Evolutionary conservation across 768 basidiomycete genomes (phyloP).

Genomic region (Lactarius tabidus): DNA sequence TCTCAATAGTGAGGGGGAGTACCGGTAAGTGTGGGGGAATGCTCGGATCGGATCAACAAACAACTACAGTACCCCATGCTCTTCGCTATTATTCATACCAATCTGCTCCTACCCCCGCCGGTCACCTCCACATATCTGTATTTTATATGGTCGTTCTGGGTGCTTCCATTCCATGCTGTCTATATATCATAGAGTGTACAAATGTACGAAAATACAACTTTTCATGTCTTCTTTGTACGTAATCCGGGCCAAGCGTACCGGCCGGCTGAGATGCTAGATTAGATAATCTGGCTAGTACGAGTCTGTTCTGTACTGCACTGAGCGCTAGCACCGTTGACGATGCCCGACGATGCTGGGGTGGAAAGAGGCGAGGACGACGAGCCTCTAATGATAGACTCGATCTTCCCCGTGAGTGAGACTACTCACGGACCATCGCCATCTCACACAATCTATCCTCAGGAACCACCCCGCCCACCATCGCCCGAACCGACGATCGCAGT

Average conservation of each 20-base stretch:
- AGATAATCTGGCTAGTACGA: too few species aligned
- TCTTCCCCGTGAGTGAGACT: slow-evolving; percentile 45
- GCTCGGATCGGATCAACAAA: too few species aligned
- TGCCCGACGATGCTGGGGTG: not conserved
- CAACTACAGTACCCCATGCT: too few species aligned
- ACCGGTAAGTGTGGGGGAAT: too few species aligned
- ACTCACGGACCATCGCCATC: not conserved
- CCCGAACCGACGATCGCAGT: slow-evolving; percentile 55
- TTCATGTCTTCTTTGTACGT: too few species aligned
- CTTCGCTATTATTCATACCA: too few species aligned
- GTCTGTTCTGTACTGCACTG: too few species aligned
- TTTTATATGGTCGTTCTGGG: not conserved
- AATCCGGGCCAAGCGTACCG: not conserved
- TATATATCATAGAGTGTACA: not conserved
- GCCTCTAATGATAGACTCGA: slow-evolving; percentile 37
- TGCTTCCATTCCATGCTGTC: not conserved
- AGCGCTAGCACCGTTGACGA: not conserved
- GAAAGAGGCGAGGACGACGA: slow-evolving; percentile 29
- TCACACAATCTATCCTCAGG: slow-evolving; percentile 36
- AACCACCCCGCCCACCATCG: slow-evolving; percentile 61
- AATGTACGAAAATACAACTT: not conserved
- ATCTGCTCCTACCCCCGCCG: too few species aligned
- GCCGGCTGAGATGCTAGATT: not conserved
- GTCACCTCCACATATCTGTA: not conserved
- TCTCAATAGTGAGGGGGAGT: too few species aligned